Evolutionary conservation across 225 moss, liverwort and hornwort genomes (phyloP).

Genomic region (Polytrichum formosum): DNA sequence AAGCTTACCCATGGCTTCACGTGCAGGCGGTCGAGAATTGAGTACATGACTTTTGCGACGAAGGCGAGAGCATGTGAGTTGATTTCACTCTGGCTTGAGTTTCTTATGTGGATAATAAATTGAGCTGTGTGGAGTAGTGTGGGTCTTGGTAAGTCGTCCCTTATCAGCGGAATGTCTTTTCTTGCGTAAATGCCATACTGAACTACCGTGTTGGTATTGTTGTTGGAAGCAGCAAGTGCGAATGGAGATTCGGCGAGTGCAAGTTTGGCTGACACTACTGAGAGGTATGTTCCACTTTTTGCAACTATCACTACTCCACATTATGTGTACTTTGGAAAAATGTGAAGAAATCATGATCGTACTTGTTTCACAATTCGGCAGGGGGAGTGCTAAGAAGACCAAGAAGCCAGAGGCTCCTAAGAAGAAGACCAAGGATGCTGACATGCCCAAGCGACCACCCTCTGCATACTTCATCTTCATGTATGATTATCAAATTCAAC

Average conservation of each 20-base stretch:
- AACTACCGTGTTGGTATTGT: not conserved
- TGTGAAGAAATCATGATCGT: too few species aligned
- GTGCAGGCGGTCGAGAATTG: not conserved
- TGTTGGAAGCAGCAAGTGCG: slow-evolving; percentile 31
- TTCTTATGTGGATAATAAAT: not conserved
- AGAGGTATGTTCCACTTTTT: slow-evolving; percentile 21
- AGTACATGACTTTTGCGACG: not conserved
- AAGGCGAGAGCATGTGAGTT: slow-evolving; percentile 2
- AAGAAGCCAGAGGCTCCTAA: slow-evolving; percentile 34
- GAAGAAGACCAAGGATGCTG: slow-evolving; percentile 35
- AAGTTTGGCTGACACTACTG: slow-evolving; percentile 31
- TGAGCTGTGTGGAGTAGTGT: not conserved
- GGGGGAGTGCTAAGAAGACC: slow-evolving; percentile 24
- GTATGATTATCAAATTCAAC: slow-evolving; percentile 9
- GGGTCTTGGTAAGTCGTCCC: not conserved
- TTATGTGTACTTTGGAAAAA: too few species aligned
- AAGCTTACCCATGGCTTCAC: not conserved
- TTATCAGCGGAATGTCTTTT: not conserved
- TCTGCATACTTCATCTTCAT: slow-evolving; percentile 60
- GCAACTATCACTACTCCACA: too few species aligned
- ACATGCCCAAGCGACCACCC: slow-evolving; percentile 54
- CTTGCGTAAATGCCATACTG: not conserved
- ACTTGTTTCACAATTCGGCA: not conserved
- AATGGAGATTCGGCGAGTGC: slow-evolving; percentile 27
- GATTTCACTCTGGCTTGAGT: not conserved